Percentiles rank a stretch among this genome's conserved stretches.
phyloP scores from a whole-genome alignment of 805 yeast species.

The Wickerhamomyces pijperi region DNA sequence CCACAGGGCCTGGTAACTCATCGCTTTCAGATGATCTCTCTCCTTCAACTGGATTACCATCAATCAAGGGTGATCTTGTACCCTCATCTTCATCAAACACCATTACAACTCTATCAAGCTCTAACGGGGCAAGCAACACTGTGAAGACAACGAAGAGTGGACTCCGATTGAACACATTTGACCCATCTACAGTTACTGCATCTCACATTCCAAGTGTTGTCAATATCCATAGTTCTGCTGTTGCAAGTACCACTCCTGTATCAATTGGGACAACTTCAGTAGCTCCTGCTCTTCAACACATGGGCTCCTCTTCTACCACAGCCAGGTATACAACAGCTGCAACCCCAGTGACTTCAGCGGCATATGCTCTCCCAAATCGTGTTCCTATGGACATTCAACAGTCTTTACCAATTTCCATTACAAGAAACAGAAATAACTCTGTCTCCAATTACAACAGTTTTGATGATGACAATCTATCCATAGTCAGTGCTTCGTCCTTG shows the following conservation, averaged over 20 bases:
- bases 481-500: constrained; percentile 28
- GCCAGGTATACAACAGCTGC: constrained; percentile 14
- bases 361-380: constrained; percentile 7
- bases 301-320: not conserved
- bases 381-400: constrained; percentile 2
- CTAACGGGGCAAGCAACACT: constrained; percentile 1
- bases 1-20: too few species aligned
- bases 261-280: not conserved
- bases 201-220: constrained; percentile 12
- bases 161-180: constrained; percentile 13
- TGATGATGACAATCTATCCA: constrained; percentile 24
- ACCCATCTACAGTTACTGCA: constrained; percentile 9
- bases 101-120: not conserved
- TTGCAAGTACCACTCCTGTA: not conserved
- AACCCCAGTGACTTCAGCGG: constrained; percentile 4
- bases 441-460: constrained; percentile 11
- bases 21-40: too few species aligned
- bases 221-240: constrained; percentile 7
- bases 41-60: not conserved
- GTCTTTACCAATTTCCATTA: constrained; percentile 12
- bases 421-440: constrained; percentile 7
- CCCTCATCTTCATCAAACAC: not conserved
- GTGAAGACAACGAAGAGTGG: constrained; percentile 13
- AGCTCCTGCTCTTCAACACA: not conserved
- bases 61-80: not conserved